Evolutionary conservation across 768 basidiomycete genomes (phyloP), one percentile per base, ranked within the genome.

Genomic region (Macrocybe gigantea): DNA sequence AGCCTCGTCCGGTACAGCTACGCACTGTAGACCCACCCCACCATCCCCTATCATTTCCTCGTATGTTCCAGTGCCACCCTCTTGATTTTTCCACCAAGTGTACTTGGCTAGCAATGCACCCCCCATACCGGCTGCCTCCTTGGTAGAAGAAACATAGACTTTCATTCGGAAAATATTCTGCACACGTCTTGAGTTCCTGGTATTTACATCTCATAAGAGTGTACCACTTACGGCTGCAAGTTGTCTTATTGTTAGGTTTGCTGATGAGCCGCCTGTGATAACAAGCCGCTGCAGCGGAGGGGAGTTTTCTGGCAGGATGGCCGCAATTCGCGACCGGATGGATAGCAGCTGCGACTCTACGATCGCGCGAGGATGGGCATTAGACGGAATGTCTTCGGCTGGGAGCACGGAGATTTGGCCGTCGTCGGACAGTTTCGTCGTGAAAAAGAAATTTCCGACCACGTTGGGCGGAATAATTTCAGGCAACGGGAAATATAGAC

Each of bases 401-500:
- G 67, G 59, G 2, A 61, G 60, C 9, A 47, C 38, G 57, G 63
- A 37, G 45, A 37, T 42, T 13, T 38, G 60, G 6, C 57, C 60
- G n/a, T 50, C 59, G 33, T 57, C 50, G 7, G 54, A 56, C 39
- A 61, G 42, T 9, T 67, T 55, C 22, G 65, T 63, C 15, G 64
- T 64, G 68, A 85, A 89, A 64, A 77, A 74, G 65, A 79, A 82
- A 49, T 82, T 75, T n/a, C 92, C 91, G 6, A 74, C 62, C 6
- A 89, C 83, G 47, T 78, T 79, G 12, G 82, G 79, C 2, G 92
- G 91, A 49, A 94, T 92, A 63, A 94, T 94, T 65, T 94, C 92
- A 10, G 81, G 85, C 29, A 89, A 74, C 1, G 84, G 83, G 67
- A 89, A 93, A 69, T 89, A 92, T 59, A 91, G 78, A 2, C 85